phyloP scores from a whole-genome alignment of 202 grass and related monocot genomes.

The Carex arenaria region DNA sequence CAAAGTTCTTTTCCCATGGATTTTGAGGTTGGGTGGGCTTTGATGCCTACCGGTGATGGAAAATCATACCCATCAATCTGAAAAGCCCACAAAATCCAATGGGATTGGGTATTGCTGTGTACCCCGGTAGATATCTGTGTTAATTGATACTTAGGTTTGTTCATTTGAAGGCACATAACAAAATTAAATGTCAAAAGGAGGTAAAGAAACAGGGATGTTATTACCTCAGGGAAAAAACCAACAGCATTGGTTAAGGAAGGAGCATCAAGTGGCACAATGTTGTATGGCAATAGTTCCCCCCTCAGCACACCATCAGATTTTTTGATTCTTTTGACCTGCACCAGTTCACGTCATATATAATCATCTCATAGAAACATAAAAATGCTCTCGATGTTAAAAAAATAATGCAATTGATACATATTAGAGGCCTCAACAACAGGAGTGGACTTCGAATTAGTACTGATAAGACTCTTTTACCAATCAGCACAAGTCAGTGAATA shows the following conservation, averaged over 20 bases:
- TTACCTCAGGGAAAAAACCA: constrained; percentile 86
- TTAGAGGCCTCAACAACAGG: background rate
- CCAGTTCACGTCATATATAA: background rate
- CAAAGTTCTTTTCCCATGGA: background rate
- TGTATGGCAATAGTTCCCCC: constrained; percentile 81
- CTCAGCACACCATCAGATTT: constrained; percentile 60
- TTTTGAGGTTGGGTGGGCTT: background rate
- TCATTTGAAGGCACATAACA: background rate
- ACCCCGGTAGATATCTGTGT: background rate
- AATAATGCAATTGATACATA: background rate
- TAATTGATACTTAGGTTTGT: background rate
- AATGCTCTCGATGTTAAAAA: background rate
- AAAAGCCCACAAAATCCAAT: background rate
- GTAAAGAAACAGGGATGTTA: background rate
- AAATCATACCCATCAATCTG: background rate
- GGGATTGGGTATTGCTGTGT: background rate
- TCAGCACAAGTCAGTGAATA: background rate
- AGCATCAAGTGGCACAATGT: constrained; percentile 88
- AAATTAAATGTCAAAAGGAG: background rate
- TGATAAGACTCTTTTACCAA: background rate
- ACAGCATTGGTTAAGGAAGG: constrained; percentile 74
- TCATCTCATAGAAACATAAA: background rate
- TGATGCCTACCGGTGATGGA: background rate
- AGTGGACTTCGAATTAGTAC: background rate
- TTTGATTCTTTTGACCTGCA: constrained; percentile 78